phyloP scores from a whole-genome alignment of 768 basidiomycete genomes.

The Sporobolomyces roseus region DNA sequence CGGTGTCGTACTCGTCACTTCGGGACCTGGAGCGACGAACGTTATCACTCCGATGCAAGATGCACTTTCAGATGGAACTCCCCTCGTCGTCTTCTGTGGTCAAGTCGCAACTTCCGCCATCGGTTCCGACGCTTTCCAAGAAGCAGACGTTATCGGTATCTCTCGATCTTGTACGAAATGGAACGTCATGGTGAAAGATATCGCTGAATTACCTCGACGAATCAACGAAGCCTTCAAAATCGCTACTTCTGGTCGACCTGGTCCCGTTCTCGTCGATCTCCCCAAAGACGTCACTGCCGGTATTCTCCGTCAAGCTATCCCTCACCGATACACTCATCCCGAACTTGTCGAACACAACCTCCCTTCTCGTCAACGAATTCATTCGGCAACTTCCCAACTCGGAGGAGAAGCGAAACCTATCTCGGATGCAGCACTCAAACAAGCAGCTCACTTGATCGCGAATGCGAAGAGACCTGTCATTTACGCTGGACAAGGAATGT shows the following conservation, averaged over 20 bases:
- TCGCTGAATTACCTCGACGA: constrained; percentile 84
- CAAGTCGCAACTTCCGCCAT: constrained; percentile 99
- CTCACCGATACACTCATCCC: constrained; percentile 75
- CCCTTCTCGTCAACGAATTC: constrained; percentile 48
- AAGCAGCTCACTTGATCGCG: constrained; percentile 87
- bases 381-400: constrained; percentile 42
- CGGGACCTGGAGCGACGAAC: constrained; percentile 96
- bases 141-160: constrained; percentile 94
- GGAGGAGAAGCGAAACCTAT: constrained; percentile 32
- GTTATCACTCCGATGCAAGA: constrained; percentile 98
- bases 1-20: constrained; percentile 95
- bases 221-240: constrained; percentile 99
- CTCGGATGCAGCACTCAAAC: constrained; percentile 32
- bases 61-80: constrained; percentile 87
- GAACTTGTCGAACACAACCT: constrained; percentile 57
- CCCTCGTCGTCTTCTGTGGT: constrained; percentile 90
- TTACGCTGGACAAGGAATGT: constrained; percentile 87
- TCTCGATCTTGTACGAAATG: constrained; percentile 97
- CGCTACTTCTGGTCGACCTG: constrained; percentile 91
- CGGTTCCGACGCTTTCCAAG: constrained; percentile 98
- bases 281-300: constrained; percentile 98
- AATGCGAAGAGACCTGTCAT: constrained; percentile 83
- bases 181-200: constrained; percentile 99
- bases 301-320: constrained; percentile 75
- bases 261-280: constrained; percentile 94